Conservation (phyloP, 768 basidiomycete genomes). For the Leccinum subtestaceum region DNA sequence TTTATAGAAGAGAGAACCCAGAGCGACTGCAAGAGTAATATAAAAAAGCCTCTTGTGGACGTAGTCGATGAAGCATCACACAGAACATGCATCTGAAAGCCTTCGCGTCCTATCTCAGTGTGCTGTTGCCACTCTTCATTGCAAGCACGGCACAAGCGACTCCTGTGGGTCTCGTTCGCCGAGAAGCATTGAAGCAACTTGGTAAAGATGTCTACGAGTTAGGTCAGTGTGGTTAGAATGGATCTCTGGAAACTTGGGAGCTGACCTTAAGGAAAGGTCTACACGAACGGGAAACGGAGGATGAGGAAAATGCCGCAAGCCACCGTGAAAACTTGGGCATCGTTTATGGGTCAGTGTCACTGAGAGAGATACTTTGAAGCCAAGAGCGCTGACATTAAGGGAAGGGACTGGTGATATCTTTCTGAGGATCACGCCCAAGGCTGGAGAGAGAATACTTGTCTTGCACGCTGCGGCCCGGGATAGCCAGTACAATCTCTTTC, state of each 20-base stretch:
- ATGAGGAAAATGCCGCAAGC: not conserved
- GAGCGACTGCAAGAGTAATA: not conserved
- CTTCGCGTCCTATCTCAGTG: not conserved
- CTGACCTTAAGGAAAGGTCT: not conserved
- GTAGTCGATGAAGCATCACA: not conserved
- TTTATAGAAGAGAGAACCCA: not conserved
- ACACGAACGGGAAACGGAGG: not conserved
- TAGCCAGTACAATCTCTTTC: not conserved
- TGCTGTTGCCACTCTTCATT: conserved; percentile 1
- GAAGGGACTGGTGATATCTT: not conserved
- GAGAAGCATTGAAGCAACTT: not conserved
- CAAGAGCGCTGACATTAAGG: not conserved
- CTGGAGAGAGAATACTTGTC: not conserved
- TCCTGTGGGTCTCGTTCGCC: not conserved
- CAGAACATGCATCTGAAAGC: not conserved
- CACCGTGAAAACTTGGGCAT: not conserved
- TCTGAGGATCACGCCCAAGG: not conserved
- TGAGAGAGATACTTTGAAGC: not conserved
- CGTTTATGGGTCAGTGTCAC: not conserved
- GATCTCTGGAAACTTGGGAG: not conserved
- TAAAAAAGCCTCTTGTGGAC: not conserved
- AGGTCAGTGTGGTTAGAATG: not conserved
- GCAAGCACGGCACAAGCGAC: not conserved
- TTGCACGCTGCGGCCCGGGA: not conserved
- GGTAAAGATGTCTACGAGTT: not conserved